Conservation (phyloP, 768 basidiomycete genomes). For the Suillus brevipes region DNA sequence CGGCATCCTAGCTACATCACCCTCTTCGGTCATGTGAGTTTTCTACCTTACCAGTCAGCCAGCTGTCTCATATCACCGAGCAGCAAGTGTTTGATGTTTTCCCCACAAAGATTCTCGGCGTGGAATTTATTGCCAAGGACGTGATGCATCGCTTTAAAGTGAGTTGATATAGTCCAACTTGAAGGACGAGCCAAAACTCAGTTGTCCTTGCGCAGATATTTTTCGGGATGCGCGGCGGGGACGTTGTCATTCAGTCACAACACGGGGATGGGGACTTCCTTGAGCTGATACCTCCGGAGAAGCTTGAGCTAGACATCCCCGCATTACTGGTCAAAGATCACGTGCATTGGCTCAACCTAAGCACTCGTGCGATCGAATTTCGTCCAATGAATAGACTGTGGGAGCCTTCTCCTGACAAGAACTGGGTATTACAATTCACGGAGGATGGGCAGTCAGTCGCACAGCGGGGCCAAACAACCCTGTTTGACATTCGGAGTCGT, state of each 20-base stretch:
- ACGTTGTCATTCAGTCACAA: slow-evolving; percentile 8
- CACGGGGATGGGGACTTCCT: slow-evolving; percentile 6
- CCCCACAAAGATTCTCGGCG: slow-evolving; percentile 34
- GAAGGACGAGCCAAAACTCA: background rate
- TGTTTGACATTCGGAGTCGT: slow-evolving; percentile 21
- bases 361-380: slow-evolving; percentile 18
- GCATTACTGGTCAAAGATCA: slow-evolving; percentile 16
- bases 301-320: slow-evolving; percentile 21
- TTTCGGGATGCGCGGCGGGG: background rate
- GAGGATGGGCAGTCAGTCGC: slow-evolving; percentile 2
- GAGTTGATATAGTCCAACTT: background rate
- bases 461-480: background rate
- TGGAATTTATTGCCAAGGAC: slow-evolving; percentile 34
- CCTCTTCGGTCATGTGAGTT: slow-evolving; percentile 39
- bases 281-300: slow-evolving; percentile 17
- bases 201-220: background rate
- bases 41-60: background rate
- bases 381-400: slow-evolving; percentile 18
- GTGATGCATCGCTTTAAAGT: slow-evolving; percentile 25
- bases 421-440: slow-evolving; percentile 18
- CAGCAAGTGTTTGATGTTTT: slow-evolving; percentile 34
- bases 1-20: slow-evolving; percentile 34
- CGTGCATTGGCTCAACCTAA: slow-evolving; percentile 25
- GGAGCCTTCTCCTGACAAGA: slow-evolving; percentile 12
- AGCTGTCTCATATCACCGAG: background rate